Evolutionary conservation across 78 protist genomes (phyloP).

Genomic region (Acrasis kona): DNA sequence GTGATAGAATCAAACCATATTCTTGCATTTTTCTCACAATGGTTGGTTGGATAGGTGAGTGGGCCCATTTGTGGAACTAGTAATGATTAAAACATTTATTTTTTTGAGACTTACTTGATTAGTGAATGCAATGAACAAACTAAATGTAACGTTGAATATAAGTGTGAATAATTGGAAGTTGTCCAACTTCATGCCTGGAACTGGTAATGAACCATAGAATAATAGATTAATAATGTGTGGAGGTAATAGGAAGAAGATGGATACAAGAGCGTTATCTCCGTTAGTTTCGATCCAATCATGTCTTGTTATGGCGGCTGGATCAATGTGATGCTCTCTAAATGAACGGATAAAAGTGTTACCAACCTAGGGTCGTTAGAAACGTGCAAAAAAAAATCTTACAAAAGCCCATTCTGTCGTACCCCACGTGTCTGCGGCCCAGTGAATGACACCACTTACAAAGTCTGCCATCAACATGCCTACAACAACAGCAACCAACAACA

Average conservation of each 20-base stretch:
- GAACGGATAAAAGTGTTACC: slow-evolving; percentile 60
- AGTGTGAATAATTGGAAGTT: no score
- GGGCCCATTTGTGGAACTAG: slow-evolving; percentile 67
- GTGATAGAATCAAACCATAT: slow-evolving; percentile 42
- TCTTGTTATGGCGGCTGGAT: slow-evolving; percentile 36
- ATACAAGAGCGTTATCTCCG: slow-evolving; percentile 59
- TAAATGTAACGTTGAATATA: neutral
- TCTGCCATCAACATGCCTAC: slow-evolving; percentile 19
- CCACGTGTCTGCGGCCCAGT: slow-evolving; percentile 76
- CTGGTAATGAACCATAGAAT: slow-evolving; percentile 24
- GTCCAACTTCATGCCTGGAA: no score
- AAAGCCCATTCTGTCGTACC: slow-evolving; percentile 58
- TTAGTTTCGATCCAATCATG: slow-evolving; percentile 66
- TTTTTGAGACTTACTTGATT: no score
- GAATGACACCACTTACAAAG: slow-evolving; percentile 20
- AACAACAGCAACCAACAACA: neutral
- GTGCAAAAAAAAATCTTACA: no score
- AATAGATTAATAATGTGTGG: no score
- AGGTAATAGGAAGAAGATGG: slow-evolving; percentile 21
- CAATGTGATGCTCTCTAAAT: slow-evolving; percentile 72
- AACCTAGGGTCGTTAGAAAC: neutral
- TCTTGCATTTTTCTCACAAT: slow-evolving; percentile 19
- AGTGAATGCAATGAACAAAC: slow-evolving; percentile 42
- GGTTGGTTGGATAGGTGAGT: slow-evolving; percentile 28
- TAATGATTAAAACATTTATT: no score